phyloP scores from a whole-genome alignment of 1,284 basidiomycete species.

The Papiliotrema nemorosa region DNA sequence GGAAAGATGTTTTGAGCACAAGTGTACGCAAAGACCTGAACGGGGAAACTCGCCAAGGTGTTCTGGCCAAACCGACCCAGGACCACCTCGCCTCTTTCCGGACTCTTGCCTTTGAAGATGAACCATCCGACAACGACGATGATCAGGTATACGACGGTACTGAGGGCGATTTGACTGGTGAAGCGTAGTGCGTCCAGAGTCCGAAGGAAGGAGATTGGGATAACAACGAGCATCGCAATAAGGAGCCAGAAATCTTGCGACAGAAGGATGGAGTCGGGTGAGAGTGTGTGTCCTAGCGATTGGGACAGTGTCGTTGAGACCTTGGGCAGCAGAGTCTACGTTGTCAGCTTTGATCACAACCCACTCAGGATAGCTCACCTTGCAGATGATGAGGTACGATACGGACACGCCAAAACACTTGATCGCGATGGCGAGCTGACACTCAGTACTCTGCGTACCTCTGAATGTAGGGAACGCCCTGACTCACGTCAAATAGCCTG shows the following conservation, averaged over 20 bases:
- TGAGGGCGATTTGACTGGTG: slow-evolving; percentile 49
- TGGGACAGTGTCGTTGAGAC: slow-evolving; percentile 83
- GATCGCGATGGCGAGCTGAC: slow-evolving; percentile 85
- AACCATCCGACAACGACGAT: slow-evolving; percentile 59
- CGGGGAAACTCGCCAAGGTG: slow-evolving; percentile 70
- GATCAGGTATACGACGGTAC: slow-evolving; percentile 57
- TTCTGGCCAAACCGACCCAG: slow-evolving; percentile 36
- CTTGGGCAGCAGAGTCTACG: slow-evolving; percentile 76
- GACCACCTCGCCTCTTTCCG: slow-evolving; percentile 40
- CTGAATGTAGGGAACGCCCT: too few relatives aligned
- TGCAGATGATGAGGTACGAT: slow-evolving; percentile 92
- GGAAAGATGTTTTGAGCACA: slow-evolving; percentile 64
- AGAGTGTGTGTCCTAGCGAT: slow-evolving; percentile 57
- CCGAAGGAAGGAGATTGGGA: slow-evolving; percentile 83
- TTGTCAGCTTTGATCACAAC: slow-evolving; percentile 1
- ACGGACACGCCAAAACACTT: slow-evolving; percentile 97
- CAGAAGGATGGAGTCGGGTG: slow-evolving; percentile 60
- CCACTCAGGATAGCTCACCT: slow-evolving; percentile 53
- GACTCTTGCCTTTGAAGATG: slow-evolving; percentile 42
- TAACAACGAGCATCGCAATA: slow-evolving; percentile 73
- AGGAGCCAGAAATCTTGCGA: slow-evolving; percentile 80
- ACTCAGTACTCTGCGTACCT: slow-evolving; percentile 55
- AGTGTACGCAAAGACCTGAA: slow-evolving; percentile 92
- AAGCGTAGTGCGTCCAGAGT: slow-evolving; percentile 63
- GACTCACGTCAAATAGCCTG: slow-evolving; percentile 44